These are phyloP conservation scores for Ascosphaera apis DNA, from an alignment of 2,329 filamentous ascomycete species.

Conservation along the genomic window DNA sequence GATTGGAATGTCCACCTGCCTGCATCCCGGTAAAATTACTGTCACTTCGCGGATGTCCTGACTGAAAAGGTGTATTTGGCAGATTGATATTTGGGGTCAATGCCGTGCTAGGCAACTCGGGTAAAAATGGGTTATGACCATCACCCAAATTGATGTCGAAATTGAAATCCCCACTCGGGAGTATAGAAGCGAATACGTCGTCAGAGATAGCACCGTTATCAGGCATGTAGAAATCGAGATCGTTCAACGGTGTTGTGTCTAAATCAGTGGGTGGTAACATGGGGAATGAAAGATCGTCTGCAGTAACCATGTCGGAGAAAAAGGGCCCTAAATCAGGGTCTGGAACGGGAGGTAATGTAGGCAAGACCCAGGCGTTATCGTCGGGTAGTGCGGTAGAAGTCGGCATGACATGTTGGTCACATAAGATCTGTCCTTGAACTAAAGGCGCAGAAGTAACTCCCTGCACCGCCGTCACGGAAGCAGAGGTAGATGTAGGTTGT, in stretches of 20 bases:
- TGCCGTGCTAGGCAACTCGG: too few relatives aligned
- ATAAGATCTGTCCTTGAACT: too few relatives aligned
- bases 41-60: too few relatives aligned
- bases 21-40: too few relatives aligned
- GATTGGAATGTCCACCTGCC: too few relatives aligned
- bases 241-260: background rate
- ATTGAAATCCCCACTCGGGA: background rate
- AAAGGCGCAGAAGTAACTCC: too few relatives aligned
- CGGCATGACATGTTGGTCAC: background rate
- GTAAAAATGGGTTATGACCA: background rate
- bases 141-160: too few relatives aligned
- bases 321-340: background rate
- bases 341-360: background rate
- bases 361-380: background rate
- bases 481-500: constrained; percentile 5
- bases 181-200: background rate
- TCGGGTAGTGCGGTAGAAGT: background rate
- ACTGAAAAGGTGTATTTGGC: too few relatives aligned
- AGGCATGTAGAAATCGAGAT: background rate
- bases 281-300: background rate
- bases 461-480: background rate
- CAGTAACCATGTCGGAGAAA: background rate
- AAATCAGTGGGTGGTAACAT: background rate
- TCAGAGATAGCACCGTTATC: background rate
- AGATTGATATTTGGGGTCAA: too few relatives aligned